These are phyloP conservation scores for Geotrichum restrictum DNA, from an alignment of 1,139 yeast genomes.

Conservation along the genomic window DNA sequence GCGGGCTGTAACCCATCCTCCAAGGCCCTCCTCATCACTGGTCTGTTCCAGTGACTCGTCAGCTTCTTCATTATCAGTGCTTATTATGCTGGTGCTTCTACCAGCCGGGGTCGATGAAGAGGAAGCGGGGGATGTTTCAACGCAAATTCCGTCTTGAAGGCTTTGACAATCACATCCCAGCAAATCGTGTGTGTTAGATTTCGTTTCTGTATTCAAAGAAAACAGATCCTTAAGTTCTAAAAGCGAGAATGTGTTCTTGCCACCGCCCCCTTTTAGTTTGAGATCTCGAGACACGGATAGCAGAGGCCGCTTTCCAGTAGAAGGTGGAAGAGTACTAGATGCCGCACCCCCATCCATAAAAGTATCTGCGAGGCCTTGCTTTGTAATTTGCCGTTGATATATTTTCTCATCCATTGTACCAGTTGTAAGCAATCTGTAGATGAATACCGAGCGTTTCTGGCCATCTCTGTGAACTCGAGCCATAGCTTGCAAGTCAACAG, in stretches of 20 bases:
- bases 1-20: slow-evolving; percentile 52
- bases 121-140: neutral
- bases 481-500: slow-evolving; percentile 91
- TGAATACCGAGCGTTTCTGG: slow-evolving; percentile 69
- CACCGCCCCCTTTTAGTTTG: slow-evolving; percentile 15
- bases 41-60: slow-evolving; percentile 22
- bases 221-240: slow-evolving; percentile 74
- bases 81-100: slow-evolving; percentile 1
- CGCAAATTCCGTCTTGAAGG: neutral
- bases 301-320: slow-evolving; percentile 6
- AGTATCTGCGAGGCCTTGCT: slow-evolving; percentile 71
- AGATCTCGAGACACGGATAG: slow-evolving; percentile 14
- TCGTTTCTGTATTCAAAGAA: slow-evolving; percentile 50
- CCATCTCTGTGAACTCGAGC: slow-evolving; percentile 95
- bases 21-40: slow-evolving; percentile 27
- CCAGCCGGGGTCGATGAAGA: slow-evolving; percentile 7
- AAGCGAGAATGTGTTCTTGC: slow-evolving; percentile 39
- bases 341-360: slow-evolving; percentile 52
- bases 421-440: slow-evolving; percentile 66
- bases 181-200: slow-evolving; percentile 78
- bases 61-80: slow-evolving; percentile 16
- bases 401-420: slow-evolving; percentile 95
- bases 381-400: slow-evolving; percentile 87
- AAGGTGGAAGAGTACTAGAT: slow-evolving; percentile 12
- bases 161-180: slow-evolving; percentile 61